Evolutionary conservation across 164 flowering plant genomes (phyloP), one percentile per base, ranked within the genome.

Genomic region (Echeveria elegans): DNA sequence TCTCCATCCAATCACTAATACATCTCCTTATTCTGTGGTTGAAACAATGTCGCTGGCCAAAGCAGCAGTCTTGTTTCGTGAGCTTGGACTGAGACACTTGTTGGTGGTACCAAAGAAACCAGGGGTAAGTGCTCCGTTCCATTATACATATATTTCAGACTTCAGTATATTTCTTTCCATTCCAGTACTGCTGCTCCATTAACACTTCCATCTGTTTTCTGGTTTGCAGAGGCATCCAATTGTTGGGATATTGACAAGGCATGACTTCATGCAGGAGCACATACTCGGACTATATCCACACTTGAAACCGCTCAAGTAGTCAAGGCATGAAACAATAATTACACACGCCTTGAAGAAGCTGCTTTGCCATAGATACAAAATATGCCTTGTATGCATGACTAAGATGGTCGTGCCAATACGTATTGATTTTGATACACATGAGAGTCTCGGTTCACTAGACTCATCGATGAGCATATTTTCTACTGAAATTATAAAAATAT

Each of bases 11-110:
- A 82, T 93, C n/a, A 84, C 84, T 5, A 93, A 93, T 70, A 66
- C 89, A 18, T 93, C 97, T 23, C 96, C 97, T 9, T 87, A 88
- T 73, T 87, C 92, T 4, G 96, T 90, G 1, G 83, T 88, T 30
- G 98, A 93, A 70, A 86, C 97, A 18, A 90, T 88, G 97, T 90
- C 98, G n/a, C 83, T 93, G 1, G 97, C 97, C 15, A 93, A 93
- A 77, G 97, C 97, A 66, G 94, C 92, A 12, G 59, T 87, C 58
- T 86, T 90, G 21, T 90, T 93, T 52, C 85, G 91, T 21, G 82
- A 81, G 64, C 83, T 90, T 47, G 98, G 89, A 28, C 89, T 93
- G 24, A 76, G 98, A 72, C 97, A 93, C 75, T 61, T 93, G 75
- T 80, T 86, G 65, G 96, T 93, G 29, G 86, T 93, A 56, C 98